Base-by-base conservation (phyloP, 345 rosid genomes). In the Punica granatum region DNA sequence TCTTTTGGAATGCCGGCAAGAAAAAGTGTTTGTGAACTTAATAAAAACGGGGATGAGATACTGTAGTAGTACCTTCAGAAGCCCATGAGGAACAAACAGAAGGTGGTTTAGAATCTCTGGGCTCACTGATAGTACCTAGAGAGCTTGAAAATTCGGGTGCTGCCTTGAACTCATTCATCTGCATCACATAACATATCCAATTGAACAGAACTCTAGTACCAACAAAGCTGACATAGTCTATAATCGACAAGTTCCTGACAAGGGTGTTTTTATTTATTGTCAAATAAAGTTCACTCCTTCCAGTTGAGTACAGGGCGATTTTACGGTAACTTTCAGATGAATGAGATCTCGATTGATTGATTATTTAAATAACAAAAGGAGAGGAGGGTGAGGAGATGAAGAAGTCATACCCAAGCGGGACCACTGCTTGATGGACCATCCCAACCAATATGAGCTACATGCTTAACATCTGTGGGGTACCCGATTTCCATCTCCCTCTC, bases 101-200 rank as follows among this genome's bases (percentile, higher is more conserved):
- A 32, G 68, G 37, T 21, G 23, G 43, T 18, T 41, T 19, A 18
- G 89, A 73, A 63, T 83, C 86, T 73, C 80, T 72, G 63, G 86
- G 70, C 64, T 83, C 70, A 30, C 48, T 54, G 1, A 35, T 32
- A 0, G 64, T 78, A 37, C 78, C 76, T 25, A 81, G 70, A 7
- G 96, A 75, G 34, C 88, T 72, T 56, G 89, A 75, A 67, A 83
- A 81, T 42, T 88, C 96, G 59, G 93, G 86, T 35, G 81, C 86
- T 7, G 81, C 63, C 79, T 84, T 88, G 76, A 86, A 90, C 32
- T 87, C 96, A 79, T 71, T 82, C 96, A 92, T 90, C 98, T 92
- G 90, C 49, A 44, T 44, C 49, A 44, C 15, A 11, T 44, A 37
- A 37, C 41, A 37, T 37, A 37, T 37, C 41, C 11, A 37, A 37